A percentile compares a stretch with the other conserved stretches of the same genome.
These are phyloP conservation scores for Mucor circinelloides DNA, from an alignment of 371 early-diverging fungal genomes.

Conservation along the genomic window DNA sequence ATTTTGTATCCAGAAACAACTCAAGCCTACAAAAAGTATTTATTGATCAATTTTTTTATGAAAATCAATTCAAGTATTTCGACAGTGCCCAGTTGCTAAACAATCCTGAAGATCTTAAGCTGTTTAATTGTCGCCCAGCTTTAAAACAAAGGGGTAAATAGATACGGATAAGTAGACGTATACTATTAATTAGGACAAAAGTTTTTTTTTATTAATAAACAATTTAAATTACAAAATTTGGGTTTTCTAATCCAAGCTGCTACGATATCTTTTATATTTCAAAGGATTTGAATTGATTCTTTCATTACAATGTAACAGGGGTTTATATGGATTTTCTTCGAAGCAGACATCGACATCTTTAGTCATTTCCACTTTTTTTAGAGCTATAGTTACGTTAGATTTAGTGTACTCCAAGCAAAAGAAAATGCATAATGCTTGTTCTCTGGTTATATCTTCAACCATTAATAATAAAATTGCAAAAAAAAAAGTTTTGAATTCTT, in stretches of 20 bases:
- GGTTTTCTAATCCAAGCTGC: conserved; percentile 8
- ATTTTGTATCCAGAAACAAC: conserved; percentile 20
- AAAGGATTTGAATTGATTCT: conserved; percentile 20
- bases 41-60: conserved; percentile 15
- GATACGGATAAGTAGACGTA: no score
- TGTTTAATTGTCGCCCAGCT: conserved; percentile 16
- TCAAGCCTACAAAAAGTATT: conserved; percentile 12
- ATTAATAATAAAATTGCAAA: no score
- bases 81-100: conserved; percentile 13
- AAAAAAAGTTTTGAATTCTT: no score
- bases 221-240: conserved; percentile 2
- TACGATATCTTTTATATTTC: conserved; percentile 23
- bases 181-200: no score
- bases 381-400: conserved; percentile 3
- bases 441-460: neutral
- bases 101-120: conserved; percentile 8
- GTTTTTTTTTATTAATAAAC: no score
- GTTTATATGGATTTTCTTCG: conserved; percentile 19
- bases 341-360: conserved; percentile 24
- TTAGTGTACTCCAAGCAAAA: conserved; percentile 11
- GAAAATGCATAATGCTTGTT: neutral
- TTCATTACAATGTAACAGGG: conserved; percentile 19
- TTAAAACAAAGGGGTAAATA: conserved; percentile 17
- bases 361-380: conserved; percentile 11
- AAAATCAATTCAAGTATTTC: conserved; percentile 17